A percentile compares a stretch with the other conserved stretches of the same genome.
phyloP scores from a whole-genome alignment of 2,329 filamentous ascomycete genomes.

The Diaporthe aspalathi region DNA sequence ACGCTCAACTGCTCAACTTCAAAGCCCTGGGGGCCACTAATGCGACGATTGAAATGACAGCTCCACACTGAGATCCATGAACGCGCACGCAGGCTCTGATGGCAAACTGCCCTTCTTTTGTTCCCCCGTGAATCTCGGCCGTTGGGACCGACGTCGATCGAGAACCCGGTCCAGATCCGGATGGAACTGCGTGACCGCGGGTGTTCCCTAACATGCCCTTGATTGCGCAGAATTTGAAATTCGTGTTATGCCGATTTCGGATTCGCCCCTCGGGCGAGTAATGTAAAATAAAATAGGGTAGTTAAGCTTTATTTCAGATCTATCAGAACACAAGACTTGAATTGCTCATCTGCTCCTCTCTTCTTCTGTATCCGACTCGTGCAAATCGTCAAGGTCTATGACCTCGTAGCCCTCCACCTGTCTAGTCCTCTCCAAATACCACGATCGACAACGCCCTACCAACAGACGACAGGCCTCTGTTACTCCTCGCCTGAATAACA shows the following conservation, averaged over 20 bases:
- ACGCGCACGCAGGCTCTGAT: not conserved
- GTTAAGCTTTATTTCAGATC: no score
- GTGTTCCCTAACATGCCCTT: no score
- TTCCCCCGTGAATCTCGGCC: not conserved
- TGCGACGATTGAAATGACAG: slow-evolving; percentile 6
- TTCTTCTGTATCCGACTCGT: slow-evolving; percentile 13
- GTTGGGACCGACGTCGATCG: no score
- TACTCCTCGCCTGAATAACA: slow-evolving; percentile 11
- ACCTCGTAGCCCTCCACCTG: slow-evolving; percentile 11
- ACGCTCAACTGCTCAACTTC: not conserved
- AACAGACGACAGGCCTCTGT: slow-evolving; percentile 4
- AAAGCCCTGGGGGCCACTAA: not conserved
- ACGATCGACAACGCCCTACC: slow-evolving; percentile 6
- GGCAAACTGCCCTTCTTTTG: not conserved
- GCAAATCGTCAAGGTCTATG: slow-evolving; percentile 13
- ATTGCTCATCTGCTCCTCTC: slow-evolving; percentile 4
- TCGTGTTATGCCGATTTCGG: no score
- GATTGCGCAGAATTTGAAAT: no score
- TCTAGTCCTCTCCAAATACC: slow-evolving; percentile 16
- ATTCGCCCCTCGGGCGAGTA: no score
- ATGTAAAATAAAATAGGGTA: no score
- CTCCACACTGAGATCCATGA: not conserved
- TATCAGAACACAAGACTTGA: no score
- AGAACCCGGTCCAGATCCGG: no score
- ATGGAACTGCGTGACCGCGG: no score